Conservation (phyloP, 1,284 basidiomycete genomes). For the Irpex lacteus region DNA sequence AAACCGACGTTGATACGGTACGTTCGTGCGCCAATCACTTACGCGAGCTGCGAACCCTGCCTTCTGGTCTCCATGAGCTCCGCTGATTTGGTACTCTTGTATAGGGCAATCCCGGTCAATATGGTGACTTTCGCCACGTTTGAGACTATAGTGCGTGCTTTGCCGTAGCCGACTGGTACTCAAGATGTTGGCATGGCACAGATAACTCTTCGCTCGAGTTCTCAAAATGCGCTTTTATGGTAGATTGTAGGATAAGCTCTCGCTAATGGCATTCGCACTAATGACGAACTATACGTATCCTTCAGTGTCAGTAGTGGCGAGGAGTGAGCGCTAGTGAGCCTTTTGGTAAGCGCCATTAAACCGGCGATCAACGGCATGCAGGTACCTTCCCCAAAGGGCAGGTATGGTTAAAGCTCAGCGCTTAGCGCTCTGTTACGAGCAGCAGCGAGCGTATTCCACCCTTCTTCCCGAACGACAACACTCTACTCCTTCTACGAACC, state of each 20-base stretch:
- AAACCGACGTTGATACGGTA: slow-evolving; percentile 78
- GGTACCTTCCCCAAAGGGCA: too few relatives aligned
- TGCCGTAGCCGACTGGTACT: slow-evolving; percentile 23
- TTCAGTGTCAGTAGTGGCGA: too few relatives aligned
- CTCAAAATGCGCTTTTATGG: background rate
- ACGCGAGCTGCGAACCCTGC: too few relatives aligned
- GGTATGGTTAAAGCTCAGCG: too few relatives aligned
- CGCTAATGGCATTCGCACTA: background rate
- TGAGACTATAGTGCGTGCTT: slow-evolving; percentile 40
- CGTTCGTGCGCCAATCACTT: slow-evolving; percentile 22
- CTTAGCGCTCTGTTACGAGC: too few relatives aligned
- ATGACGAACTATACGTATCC: background rate
- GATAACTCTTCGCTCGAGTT: background rate
- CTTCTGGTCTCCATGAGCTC: background rate
- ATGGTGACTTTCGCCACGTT: slow-evolving; percentile 56
- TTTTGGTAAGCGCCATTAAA: too few relatives aligned
- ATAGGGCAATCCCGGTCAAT: slow-evolving; percentile 51
- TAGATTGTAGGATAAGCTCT: background rate
- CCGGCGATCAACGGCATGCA: too few relatives aligned
- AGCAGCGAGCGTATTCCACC: too few relatives aligned
- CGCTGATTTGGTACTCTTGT: background rate
- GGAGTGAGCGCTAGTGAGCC: too few relatives aligned
- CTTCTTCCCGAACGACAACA: too few relatives aligned
- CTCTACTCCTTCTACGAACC: too few relatives aligned
- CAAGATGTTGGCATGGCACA: background rate